These are phyloP conservation scores for Scheffersomyces illinoinensis DNA, from an alignment of 1,139 yeast species.

Conservation along the genomic window DNA sequence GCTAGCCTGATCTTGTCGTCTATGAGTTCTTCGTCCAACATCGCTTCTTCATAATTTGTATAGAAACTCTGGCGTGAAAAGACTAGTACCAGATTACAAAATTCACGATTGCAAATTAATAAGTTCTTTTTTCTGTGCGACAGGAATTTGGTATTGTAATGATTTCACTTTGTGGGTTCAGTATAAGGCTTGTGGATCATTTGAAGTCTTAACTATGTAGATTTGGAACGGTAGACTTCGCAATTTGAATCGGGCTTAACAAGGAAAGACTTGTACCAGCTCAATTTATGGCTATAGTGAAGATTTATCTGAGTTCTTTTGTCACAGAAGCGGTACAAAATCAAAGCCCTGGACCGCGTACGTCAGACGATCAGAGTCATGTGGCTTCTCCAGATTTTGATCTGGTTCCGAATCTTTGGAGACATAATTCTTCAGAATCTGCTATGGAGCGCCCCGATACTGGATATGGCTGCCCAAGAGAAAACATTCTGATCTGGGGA, in stretches of 20 bases:
- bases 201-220: too few species aligned
- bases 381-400: not conserved
- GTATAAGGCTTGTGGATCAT: too few species aligned
- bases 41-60: not conserved
- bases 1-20: constrained; percentile 33
- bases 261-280: too few species aligned
- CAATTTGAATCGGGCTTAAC: too few species aligned
- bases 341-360: not conserved
- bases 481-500: not conserved
- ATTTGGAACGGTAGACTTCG: too few species aligned
- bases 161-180: too few species aligned
- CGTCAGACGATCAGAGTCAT: not conserved
- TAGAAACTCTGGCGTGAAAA: not conserved
- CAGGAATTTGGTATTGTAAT: not conserved
- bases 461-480: not conserved
- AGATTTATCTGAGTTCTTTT: too few species aligned
- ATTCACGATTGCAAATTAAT: not conserved
- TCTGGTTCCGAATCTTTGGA: not conserved
- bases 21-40: constrained; percentile 18
- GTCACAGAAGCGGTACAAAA: too few species aligned
- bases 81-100: not conserved
- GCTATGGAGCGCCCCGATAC: not conserved
- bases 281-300: too few species aligned
- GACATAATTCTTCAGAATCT: not conserved
- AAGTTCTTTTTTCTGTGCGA: not conserved